Percentiles rank a stretch among this genome's conserved stretches.
Conservation (phyloP, 768 basidiomycete species). For the Lactarius trivialis region DNA sequence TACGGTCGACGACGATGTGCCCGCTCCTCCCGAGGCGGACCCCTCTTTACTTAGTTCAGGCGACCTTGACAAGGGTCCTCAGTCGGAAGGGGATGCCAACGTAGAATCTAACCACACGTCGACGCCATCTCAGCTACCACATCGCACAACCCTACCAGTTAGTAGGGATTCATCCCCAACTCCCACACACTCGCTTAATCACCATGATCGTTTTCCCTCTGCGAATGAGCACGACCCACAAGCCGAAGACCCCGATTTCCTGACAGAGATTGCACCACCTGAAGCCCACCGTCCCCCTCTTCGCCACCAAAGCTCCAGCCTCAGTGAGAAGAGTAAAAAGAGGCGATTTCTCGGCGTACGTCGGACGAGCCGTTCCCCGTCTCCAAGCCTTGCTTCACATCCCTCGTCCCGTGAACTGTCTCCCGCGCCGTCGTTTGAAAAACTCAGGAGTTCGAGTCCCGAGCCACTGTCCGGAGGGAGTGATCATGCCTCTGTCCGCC, state of each 20-base stretch:
- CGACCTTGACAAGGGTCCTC: constrained; percentile 28
- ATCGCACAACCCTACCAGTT: neutral
- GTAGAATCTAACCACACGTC: neutral
- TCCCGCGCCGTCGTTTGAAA: constrained; percentile 13
- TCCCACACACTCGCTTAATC: neutral
- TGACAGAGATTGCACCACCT: neutral
- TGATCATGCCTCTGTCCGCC: neutral
- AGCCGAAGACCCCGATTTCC: neutral
- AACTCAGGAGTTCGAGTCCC: constrained; percentile 4
- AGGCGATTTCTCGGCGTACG: constrained; percentile 16
- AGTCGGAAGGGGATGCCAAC: constrained; percentile 30
- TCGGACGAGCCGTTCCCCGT: constrained; percentile 9
- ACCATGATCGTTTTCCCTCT: neutral
- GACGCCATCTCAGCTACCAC: neutral
- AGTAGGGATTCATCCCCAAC: constrained; percentile 13
- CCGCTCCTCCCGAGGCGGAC: constrained; percentile 27
- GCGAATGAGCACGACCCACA: neutral
- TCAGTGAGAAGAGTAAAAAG: constrained; percentile 18
- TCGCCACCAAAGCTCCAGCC: constrained; percentile 12
- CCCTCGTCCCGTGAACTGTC: constrained; percentile 17
- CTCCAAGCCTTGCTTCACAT: constrained; percentile 8
- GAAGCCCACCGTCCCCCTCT: constrained; percentile 8
- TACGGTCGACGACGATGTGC: constrained; percentile 24
- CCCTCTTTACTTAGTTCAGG: constrained; percentile 15
- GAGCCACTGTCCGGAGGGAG: neutral